A percentile compares a stretch with the other conserved stretches of the same genome.
phyloP scores from a whole-genome alignment of 1,284 basidiomycete species.

The Singerocomus inundabilis region DNA sequence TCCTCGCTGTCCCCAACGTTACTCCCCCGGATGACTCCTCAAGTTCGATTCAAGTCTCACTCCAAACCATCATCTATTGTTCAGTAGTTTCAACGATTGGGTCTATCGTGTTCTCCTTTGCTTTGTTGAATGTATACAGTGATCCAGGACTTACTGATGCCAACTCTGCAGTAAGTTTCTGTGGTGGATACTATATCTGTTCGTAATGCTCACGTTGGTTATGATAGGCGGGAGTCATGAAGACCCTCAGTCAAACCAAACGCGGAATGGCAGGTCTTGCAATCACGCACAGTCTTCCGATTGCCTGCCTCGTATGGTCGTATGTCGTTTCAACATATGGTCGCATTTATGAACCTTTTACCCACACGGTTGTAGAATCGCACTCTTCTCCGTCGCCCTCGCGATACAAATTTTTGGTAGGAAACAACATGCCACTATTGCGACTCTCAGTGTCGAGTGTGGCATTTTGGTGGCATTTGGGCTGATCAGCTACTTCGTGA shows the following conservation, averaged over 20 bases:
- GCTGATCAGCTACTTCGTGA: not conserved
- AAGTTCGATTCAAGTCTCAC: not conserved
- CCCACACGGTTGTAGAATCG: constrained; percentile 9
- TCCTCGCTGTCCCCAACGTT: constrained; percentile 19
- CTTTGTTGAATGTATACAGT: constrained; percentile 17
- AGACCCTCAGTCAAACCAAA: constrained; percentile 4
- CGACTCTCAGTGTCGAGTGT: constrained; percentile 8
- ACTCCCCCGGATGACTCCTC: not conserved
- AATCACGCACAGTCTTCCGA: constrained; percentile 14
- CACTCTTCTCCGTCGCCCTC: constrained; percentile 15
- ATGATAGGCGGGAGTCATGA: constrained; percentile 8
- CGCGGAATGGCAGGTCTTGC: constrained; percentile 11
- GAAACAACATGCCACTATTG: not conserved
- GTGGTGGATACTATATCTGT: too few species aligned
- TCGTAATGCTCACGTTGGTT: not conserved
- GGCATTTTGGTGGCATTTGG: constrained; percentile 5
- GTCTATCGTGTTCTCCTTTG: constrained; percentile 21
- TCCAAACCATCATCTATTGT: constrained; percentile 17
- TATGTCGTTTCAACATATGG: not conserved
- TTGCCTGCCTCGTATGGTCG: constrained; percentile 20
- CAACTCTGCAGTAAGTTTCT: constrained; percentile 9
- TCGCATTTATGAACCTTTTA: not conserved
- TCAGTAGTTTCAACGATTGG: constrained; percentile 14
- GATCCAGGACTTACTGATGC: constrained; percentile 10
- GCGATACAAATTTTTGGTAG: constrained; percentile 11